Conservation (phyloP, 1,284 basidiomycete species). For the Sutorius eximius region DNA sequence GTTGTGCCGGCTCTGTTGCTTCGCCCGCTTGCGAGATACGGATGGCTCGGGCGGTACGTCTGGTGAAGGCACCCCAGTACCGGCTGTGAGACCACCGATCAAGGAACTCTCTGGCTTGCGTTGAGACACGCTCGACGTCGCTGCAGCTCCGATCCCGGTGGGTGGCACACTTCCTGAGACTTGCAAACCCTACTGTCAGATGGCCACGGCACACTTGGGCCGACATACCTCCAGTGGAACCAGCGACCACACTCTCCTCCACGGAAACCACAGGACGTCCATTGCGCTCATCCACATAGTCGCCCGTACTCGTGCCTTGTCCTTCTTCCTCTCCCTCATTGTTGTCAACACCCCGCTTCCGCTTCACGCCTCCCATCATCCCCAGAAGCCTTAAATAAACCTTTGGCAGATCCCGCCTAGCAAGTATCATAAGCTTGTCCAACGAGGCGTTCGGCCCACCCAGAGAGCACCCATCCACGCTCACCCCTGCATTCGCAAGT, state of each 20-base stretch:
- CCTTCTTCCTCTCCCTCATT: not conserved
- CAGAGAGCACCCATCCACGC: not conserved
- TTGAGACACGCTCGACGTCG: not conserved
- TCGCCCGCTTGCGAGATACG: constrained; percentile 6
- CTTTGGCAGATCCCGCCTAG: constrained; percentile 14
- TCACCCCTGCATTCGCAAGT: not conserved
- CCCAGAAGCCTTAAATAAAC: constrained; percentile 9
- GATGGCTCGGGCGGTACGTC: not conserved
- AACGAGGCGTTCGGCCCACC: constrained; percentile 29
- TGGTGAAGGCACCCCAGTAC: not conserved
- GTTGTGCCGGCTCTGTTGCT: not conserved
- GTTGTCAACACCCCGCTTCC: constrained; percentile 15
- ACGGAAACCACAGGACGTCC: no score
- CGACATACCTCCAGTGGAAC: constrained; percentile 4
- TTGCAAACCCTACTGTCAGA: constrained; percentile 8
- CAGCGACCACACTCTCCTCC: not conserved
- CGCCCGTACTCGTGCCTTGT: not conserved
- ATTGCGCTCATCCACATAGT: no score
- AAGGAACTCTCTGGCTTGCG: not conserved
- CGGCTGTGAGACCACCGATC: not conserved
- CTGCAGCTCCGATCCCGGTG: not conserved
- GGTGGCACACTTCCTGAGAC: not conserved
- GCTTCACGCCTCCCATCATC: constrained; percentile 11
- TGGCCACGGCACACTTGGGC: not conserved
- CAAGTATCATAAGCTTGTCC: constrained; percentile 18